A percentile compares a stretch with the other conserved stretches of the same genome.
Evolutionary conservation across 768 basidiomycete species (phyloP).

Genomic region (Phanerochaete sordida): DNA sequence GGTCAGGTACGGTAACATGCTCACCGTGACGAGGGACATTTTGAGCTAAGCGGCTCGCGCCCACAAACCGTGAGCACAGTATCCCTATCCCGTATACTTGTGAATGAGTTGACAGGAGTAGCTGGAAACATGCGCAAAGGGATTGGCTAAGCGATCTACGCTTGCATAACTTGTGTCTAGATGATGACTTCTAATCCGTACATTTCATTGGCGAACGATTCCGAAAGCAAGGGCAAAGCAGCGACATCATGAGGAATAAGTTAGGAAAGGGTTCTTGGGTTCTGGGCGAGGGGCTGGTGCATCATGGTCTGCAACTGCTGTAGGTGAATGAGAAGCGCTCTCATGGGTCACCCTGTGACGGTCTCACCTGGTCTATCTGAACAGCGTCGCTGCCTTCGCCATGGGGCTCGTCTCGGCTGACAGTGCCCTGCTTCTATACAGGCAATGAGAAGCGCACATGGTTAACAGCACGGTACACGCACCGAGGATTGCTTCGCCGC

Average conservation of each 20-base stretch:
- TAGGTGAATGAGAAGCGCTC: neutral
- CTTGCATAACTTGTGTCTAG: neutral
- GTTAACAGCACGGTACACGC: neutral
- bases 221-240: neutral
- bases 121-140: too few relatives aligned
- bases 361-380: neutral
- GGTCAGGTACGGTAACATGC: too few relatives aligned
- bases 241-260: neutral
- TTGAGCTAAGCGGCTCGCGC: too few relatives aligned
- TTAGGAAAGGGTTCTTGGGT: neutral
- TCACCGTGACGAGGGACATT: too few relatives aligned
- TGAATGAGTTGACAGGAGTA: too few relatives aligned
- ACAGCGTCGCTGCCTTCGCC: neutral
- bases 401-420: neutral
- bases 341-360: neutral
- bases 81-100: too few relatives aligned
- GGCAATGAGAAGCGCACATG: neutral
- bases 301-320: neutral
- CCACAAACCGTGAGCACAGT: too few relatives aligned
- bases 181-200: neutral
- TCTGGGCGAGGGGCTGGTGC: neutral
- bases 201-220: neutral
- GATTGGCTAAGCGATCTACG: too few relatives aligned
- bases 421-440: neutral
- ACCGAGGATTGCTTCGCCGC: slow-evolving; percentile 9